phyloP scores from a whole-genome alignment of 495 filamentous ascomycete species.

The Podospora comata region DNA sequence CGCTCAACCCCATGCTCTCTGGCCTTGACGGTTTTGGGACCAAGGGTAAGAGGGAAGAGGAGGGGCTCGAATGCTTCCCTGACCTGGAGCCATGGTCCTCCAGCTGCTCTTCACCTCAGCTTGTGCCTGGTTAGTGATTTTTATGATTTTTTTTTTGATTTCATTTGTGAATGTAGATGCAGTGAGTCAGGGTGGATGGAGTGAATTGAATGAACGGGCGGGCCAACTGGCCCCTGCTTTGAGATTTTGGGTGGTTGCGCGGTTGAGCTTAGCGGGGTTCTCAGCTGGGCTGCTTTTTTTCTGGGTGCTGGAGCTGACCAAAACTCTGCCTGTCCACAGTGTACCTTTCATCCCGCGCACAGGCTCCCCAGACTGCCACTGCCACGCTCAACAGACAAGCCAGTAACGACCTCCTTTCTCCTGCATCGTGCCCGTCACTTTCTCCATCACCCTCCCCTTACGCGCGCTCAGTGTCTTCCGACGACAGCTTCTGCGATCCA shows the following conservation, averaged over 20 bases:
- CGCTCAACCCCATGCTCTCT: conserved; percentile 76
- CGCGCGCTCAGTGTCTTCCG: conserved; percentile 64
- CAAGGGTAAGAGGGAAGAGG: conserved; percentile 78
- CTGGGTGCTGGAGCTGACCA: conserved; percentile 35
- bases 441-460: conserved; percentile 78
- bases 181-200: not conserved
- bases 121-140: conserved; percentile 83
- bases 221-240: conserved; percentile 1
- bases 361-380: conserved; percentile 36
- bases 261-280: not conserved
- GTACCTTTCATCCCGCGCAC: conserved; percentile 67
- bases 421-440: conserved; percentile 75
- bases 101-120: conserved; percentile 72
- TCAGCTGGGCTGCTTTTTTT: conserved; percentile 21
- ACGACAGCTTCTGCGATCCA: conserved; percentile 89
- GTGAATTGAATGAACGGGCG: not conserved
- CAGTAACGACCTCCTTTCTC: conserved; percentile 66
- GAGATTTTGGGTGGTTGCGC: not conserved
- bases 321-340: conserved; percentile 51
- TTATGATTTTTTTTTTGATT: conserved; percentile 25
- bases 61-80: conserved; percentile 71
- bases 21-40: conserved; percentile 69
- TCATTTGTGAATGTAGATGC: conserved; percentile 16
- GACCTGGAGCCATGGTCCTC: conserved; percentile 64
- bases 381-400: conserved; percentile 61